phyloP scores from a whole-genome alignment of 2,329 filamentous ascomycete species.

The Venturia effusa region DNA sequence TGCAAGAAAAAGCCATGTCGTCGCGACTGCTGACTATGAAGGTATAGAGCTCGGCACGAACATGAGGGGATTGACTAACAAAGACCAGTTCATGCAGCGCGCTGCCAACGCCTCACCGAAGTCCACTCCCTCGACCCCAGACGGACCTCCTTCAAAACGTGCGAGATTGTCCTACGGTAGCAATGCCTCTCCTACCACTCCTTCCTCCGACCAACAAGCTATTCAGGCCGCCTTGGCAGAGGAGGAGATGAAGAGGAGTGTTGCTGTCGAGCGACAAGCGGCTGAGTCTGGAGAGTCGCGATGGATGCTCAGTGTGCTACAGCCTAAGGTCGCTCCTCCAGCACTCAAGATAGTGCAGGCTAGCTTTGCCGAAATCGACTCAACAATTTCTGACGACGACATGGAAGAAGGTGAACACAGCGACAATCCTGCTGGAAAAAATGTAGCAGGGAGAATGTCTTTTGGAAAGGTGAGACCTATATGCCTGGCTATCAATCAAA shows the following conservation, averaged over 20 bases:
- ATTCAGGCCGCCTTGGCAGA: conserved; percentile 54
- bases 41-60: conserved; percentile 24
- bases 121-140: conserved; percentile 37
- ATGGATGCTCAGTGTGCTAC: conserved; percentile 58
- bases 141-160: conserved; percentile 51
- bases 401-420: conserved; percentile 19
- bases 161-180: conserved; percentile 42
- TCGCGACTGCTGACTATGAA: conserved; percentile 88
- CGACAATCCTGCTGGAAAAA: neutral
- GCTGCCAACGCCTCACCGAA: conserved; percentile 36
- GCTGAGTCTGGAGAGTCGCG: conserved; percentile 57
- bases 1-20: conserved; percentile 43
- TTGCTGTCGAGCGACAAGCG: conserved; percentile 47
- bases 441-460: conserved; percentile 8
- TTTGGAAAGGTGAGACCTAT: conserved; percentile 21
- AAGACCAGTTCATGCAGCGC: conserved; percentile 75
- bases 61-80: neutral
- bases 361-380: conserved; percentile 44
- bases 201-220: conserved; percentile 36
- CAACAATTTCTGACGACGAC: conserved; percentile 21
- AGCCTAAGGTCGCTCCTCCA: conserved; percentile 31
- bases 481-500: conserved; percentile 26
- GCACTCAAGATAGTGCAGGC: conserved; percentile 44
- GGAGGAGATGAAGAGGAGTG: conserved; percentile 54
- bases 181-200: conserved; percentile 22